Conservation (phyloP, 495 filamentous ascomycete species). For the Ramalina peruviana region DNA sequence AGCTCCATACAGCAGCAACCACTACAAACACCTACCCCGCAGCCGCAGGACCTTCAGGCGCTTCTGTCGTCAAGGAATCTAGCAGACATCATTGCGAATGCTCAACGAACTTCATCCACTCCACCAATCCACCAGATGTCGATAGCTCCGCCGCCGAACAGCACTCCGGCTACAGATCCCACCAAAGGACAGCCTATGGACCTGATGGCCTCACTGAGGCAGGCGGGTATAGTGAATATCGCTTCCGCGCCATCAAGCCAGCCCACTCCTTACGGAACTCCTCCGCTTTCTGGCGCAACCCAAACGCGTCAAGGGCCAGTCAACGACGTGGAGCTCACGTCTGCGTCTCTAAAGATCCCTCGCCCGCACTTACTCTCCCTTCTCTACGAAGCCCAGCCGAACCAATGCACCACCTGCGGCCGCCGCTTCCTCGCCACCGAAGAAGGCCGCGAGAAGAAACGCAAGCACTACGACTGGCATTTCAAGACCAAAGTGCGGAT, state of each 20-base stretch:
- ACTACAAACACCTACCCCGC: slow-evolving; percentile 23
- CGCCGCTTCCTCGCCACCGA: slow-evolving; percentile 67
- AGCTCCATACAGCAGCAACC: slow-evolving; percentile 17
- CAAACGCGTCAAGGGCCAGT: slow-evolving; percentile 4
- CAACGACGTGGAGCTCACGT: slow-evolving; percentile 53
- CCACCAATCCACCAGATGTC: slow-evolving; percentile 4
- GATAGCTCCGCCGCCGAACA: neutral
- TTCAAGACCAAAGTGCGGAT: slow-evolving; percentile 86
- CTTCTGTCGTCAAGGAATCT: slow-evolving; percentile 34
- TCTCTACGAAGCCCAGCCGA: slow-evolving; percentile 66
- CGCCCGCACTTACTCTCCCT: slow-evolving; percentile 56
- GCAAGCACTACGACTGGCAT: slow-evolving; percentile 95
- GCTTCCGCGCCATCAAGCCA: slow-evolving; percentile 16
- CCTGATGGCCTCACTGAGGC: slow-evolving; percentile 32
- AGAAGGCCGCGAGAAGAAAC: slow-evolving; percentile 69
- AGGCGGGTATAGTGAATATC: slow-evolving; percentile 33
- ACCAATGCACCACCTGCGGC: slow-evolving; percentile 82
- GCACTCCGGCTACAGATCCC: slow-evolving; percentile 23
- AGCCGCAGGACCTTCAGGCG: slow-evolving; percentile 25
- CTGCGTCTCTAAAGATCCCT: slow-evolving; percentile 65
- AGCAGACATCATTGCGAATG: slow-evolving; percentile 34
- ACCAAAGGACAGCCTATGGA: slow-evolving; percentile 27
- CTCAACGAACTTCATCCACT: slow-evolving; percentile 22
- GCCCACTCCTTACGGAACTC: slow-evolving; percentile 13
- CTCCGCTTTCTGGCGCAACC: slow-evolving; percentile 14